Conservation (phyloP, 2,329 filamentous ascomycete species). For the Penicillium fuscoglaucum region DNA sequence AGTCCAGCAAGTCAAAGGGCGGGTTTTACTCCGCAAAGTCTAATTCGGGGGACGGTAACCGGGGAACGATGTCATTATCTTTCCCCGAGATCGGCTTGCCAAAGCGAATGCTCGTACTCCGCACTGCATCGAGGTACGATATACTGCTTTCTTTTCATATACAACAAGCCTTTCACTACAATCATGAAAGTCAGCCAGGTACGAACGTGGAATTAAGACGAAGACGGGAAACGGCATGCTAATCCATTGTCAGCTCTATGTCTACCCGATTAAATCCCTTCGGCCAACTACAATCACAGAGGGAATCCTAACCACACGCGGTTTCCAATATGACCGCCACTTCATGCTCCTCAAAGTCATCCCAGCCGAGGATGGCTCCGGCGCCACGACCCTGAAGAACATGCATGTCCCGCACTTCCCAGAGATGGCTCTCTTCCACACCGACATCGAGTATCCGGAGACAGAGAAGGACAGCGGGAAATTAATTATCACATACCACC, state of each 20-base stretch:
- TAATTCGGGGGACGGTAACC: not conserved
- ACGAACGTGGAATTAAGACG: constrained; percentile 4
- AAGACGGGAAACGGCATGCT: not conserved
- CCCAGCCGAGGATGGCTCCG: constrained; percentile 20
- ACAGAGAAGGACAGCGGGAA: constrained; percentile 31
- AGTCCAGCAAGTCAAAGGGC: too few species aligned
- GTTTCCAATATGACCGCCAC: constrained; percentile 64
- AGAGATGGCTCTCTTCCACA: constrained; percentile 64
- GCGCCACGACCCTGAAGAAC: constrained; percentile 45
- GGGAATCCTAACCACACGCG: constrained; percentile 60
- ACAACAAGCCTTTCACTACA: not conserved
- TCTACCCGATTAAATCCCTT: constrained; percentile 75
- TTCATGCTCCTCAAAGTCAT: constrained; percentile 67
- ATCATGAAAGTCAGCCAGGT: constrained; percentile 45
- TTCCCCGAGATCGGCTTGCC: not conserved
- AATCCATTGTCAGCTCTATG: constrained; percentile 55
- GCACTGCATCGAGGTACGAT: not conserved
- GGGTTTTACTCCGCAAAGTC: constrained; percentile 1
- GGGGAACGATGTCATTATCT: not conserved
- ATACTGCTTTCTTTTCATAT: not conserved
- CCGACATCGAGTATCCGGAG: constrained; percentile 48
- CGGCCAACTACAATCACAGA: constrained; percentile 58
- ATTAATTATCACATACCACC: constrained; percentile 44
- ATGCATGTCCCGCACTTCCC: constrained; percentile 62
- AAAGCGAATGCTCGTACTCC: not conserved